Evolutionary conservation across 148 eudicot species (phyloP).

Genomic region (Rhododendron ovatum): DNA sequence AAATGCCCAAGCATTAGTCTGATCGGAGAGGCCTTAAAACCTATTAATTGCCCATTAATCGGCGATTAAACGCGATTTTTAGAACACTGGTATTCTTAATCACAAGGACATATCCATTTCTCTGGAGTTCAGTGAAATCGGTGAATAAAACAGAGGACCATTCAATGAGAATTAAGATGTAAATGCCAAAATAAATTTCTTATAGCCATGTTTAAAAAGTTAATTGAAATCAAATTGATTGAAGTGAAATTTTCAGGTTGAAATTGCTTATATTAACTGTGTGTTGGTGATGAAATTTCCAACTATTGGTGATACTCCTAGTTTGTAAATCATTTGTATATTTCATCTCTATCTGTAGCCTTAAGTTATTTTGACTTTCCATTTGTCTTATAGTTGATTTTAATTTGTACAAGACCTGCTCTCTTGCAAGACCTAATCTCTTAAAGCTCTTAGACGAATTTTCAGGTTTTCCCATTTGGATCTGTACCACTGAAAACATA

Average conservation of each 20-base stretch:
- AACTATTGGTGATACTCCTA: neutral
- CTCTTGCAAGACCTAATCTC: neutral
- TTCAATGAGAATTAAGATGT: neutral
- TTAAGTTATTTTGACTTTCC: neutral
- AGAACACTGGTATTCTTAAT: neutral
- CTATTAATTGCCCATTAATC: too few species aligned
- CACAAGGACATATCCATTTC: neutral
- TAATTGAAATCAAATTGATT: neutral
- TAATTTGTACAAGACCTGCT: neutral
- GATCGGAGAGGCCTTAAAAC: too few species aligned
- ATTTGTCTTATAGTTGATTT: neutral
- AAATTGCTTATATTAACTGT: neutral
- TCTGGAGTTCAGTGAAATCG: neutral
- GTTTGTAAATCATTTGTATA: neutral
- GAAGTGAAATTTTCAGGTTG: neutral
- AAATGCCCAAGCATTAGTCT: too few species aligned
- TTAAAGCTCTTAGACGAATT: neutral
- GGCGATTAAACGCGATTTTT: too few species aligned
- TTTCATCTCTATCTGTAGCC: neutral
- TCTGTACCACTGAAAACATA: slow-evolving; percentile 92
- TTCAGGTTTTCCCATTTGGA: slow-evolving; percentile 82
- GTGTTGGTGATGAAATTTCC: neutral
- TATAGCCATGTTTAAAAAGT: neutral
- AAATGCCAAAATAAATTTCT: neutral
- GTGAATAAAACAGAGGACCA: neutral